phyloP scores from a whole-genome alignment of 352 stramenopile species.

The Phytopythium cucurbitacearum region DNA sequence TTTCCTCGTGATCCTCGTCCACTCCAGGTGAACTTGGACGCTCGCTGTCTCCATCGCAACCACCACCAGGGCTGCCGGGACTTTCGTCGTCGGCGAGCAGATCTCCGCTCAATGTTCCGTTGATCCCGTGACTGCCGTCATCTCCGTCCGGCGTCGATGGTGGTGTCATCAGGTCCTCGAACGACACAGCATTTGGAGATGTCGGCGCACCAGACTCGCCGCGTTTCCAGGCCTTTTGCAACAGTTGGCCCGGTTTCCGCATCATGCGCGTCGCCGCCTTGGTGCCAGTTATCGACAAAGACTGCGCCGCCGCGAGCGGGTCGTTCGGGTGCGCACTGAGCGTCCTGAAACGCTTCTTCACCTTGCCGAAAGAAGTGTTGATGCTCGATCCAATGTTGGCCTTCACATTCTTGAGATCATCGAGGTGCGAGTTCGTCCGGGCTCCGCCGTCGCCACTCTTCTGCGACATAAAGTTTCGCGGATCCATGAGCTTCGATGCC shows the following conservation, averaged over 20 bases:
- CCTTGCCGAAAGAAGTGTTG: constrained; percentile 65
- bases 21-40: not conserved
- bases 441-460: constrained; percentile 19
- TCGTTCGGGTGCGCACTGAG: constrained; percentile 51
- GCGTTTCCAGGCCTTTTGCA: constrained; percentile 60
- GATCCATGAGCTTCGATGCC: constrained; percentile 41
- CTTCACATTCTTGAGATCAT: constrained; percentile 74
- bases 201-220: constrained; percentile 14
- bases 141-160: constrained; percentile 15
- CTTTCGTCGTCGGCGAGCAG: constrained; percentile 4
- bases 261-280: constrained; percentile 61
- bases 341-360: constrained; percentile 69
- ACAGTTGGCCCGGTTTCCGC: constrained; percentile 55
- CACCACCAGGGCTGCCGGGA: no score
- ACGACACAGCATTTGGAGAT: constrained; percentile 20
- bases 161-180: constrained; percentile 21
- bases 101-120: constrained; percentile 1
- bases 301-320: constrained; percentile 17
- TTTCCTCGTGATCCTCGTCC: constrained; percentile 6
- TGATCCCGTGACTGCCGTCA: constrained; percentile 12
- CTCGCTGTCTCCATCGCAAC: not conserved
- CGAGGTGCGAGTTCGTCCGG: constrained; percentile 33
- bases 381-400: constrained; percentile 70
- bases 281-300: constrained; percentile 17
- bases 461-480: constrained; percentile 36